Evolutionary conservation across 1,139 yeast genomes (phyloP), one percentile per base, ranked within the genome.

Genomic region (Yamadazyma sp.): DNA sequence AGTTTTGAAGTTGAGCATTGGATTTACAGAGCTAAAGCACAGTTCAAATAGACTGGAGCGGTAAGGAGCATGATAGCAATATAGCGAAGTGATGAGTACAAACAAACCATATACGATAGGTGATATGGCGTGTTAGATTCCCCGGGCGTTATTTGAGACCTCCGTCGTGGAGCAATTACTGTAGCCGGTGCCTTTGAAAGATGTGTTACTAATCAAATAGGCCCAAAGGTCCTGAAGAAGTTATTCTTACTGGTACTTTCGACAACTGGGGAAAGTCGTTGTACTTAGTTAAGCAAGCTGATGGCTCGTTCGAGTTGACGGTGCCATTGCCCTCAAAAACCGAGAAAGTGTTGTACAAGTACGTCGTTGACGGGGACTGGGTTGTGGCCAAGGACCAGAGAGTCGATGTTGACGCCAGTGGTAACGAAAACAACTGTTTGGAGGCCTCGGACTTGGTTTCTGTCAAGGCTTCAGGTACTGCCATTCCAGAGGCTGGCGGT

Each of bases 301-400:
- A 73, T 48, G 89, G 87, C 8, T 69, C 77, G 5, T 83, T 81
- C 50, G 76, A 74, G 42, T 57, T 82, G 41, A 71, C 80, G 2
- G 72, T 82, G 47, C 90, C 80, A 38, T 70, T 73, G 43, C 77
- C 53, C 29, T 52, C 56, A 2, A 61, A 60, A 15, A 58, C 59
- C 16, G 76, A 67, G 22, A 73, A 65, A 47, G 51, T 80, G 17
- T 61, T 70, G 38, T 85, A 82, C 67, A 85, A 86, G 64, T 86
- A 79, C 55, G 76, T 86, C 40, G 86, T 85, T 35, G 90, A 86
- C 54, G 90, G 84, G 27, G 75, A 76, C 29, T 86, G 94, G 94
- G 52, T 56, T 25, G 70, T 76, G 15, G 74, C 77, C 39, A 56
- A 64, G 3, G 54, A 62, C 12, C 80, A 74, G 51, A 67, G 67